These are phyloP conservation scores for Leccinum pachyderme DNA, from an alignment of 1,284 basidiomycete genomes.

Conservation along the genomic window DNA sequence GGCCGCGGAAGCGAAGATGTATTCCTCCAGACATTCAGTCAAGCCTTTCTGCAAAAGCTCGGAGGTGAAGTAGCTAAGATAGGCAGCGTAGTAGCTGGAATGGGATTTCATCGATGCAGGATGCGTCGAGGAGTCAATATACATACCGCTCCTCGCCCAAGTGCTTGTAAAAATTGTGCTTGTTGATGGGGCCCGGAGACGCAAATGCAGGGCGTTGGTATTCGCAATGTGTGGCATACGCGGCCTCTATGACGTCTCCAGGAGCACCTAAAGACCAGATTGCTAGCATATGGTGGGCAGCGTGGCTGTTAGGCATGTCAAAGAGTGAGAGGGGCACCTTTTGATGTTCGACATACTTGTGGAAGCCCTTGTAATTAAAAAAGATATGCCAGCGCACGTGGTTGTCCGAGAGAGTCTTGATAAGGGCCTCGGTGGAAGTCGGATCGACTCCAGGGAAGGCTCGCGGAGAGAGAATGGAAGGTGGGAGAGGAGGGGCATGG, in stretches of 20 bases:
- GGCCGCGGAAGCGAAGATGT: slow-evolving; percentile 27
- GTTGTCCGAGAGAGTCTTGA: slow-evolving; percentile 52
- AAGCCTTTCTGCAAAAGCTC: slow-evolving; percentile 27
- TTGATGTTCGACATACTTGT: slow-evolving; percentile 44
- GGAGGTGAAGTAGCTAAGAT: slow-evolving; percentile 32
- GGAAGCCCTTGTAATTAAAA: slow-evolving; percentile 58
- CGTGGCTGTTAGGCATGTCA: slow-evolving; percentile 35
- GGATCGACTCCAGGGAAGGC: slow-evolving; percentile 47
- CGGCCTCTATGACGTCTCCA: slow-evolving; percentile 38
- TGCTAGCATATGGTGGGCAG: slow-evolving; percentile 41
- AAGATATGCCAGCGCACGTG: slow-evolving; percentile 58
- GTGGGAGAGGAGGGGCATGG: slow-evolving; percentile 36
- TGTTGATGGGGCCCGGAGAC: slow-evolving; percentile 30
- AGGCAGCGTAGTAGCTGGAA: slow-evolving; percentile 35
- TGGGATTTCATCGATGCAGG: neutral
- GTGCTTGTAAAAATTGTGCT: slow-evolving; percentile 30
- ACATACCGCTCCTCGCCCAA: slow-evolving; percentile 30
- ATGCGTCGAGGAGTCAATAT: neutral
- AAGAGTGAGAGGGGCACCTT: neutral
- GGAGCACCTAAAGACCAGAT: slow-evolving; percentile 43
- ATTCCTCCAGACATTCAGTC: slow-evolving; percentile 25
- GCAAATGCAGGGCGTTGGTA: slow-evolving; percentile 37
- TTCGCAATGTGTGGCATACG: slow-evolving; percentile 35
- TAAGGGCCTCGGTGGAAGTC: slow-evolving; percentile 45
- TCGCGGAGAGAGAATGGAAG: slow-evolving; percentile 34